Evolutionary conservation across 2,329 filamentous ascomycete genomes (phyloP).

Genomic region (Neofusicoccum parvum): DNA sequence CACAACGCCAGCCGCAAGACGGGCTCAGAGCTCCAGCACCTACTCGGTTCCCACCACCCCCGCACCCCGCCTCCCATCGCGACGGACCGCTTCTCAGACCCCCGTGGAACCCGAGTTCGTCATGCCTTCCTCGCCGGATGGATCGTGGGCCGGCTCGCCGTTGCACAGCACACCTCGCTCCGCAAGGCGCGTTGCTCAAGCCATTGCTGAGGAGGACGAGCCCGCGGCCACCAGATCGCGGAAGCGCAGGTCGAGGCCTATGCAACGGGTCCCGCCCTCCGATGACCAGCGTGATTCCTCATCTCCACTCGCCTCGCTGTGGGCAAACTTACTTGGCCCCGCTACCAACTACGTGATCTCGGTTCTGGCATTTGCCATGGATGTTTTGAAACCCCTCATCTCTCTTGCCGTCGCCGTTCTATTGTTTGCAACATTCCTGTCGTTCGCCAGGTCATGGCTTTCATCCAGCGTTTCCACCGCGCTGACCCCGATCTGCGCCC

Average conservation of each 20-base stretch:
- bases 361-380: conserved; percentile 61
- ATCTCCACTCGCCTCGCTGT: conserved; percentile 29
- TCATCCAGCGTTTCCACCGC: conserved; percentile 41
- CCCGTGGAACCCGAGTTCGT: conserved; percentile 44
- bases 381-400: conserved; percentile 65
- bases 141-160: conserved; percentile 28
- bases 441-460: not conserved
- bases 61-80: not conserved
- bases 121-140: conserved; percentile 41
- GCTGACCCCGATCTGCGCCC: conserved; percentile 68
- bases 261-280: conserved; percentile 6
- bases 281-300: not conserved
- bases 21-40: conserved; percentile 17
- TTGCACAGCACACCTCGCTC: not conserved
- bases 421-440: conserved; percentile 42
- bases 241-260: conserved; percentile 1
- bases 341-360: conserved; percentile 54
- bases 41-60: conserved; percentile 18
- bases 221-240: not conserved
- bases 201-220: not conserved
- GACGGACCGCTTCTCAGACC: conserved; percentile 20
- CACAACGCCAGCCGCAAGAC: not conserved
- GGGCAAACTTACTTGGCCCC: conserved; percentile 37
- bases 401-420: conserved; percentile 64
- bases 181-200: not conserved